Evolutionary conservation across 2,329 filamentous ascomycete species (phyloP), one percentile per base, ranked within the genome.

Genomic region (Cryphonectria japonica): DNA sequence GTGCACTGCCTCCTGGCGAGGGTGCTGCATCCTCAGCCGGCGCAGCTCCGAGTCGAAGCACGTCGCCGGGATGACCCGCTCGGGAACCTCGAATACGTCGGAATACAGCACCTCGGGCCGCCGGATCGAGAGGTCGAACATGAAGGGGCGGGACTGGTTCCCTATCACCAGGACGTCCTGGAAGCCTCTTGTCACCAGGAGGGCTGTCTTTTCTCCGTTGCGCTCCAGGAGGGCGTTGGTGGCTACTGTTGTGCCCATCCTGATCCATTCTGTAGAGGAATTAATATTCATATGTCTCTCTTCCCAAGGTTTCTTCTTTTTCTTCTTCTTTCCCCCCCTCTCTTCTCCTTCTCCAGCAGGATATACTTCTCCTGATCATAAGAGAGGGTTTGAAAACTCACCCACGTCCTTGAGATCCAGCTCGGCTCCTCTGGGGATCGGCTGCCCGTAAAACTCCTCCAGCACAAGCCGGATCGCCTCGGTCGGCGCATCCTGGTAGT

Each of bases 191-290:
- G 88, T 91, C 16, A 91, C 88, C 9, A 92, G 84, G 78, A 92
- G 84, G 3, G 88, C 89, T 75, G 90, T 89, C 69, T 85, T 84
- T 76, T 91, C 89, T 26, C 90, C 90, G 77, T 91, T 91, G 39
- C 89, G 80, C 76, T 92, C 89, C 2, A 92, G 79, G 61, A 92
- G 78, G 2, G 89, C 89, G 79, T 92, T 92, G 1, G 90, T 92
- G 1, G 90, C 89, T 6, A 92, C 89, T 0, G 89, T 92, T 2
- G 90, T 92, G 22, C 90, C 89, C 89, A 91, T 92, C 32, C 90
- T 87, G 77, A 72, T 65, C 57, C 66, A 70, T 64, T 62, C 64
- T 71, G 14, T 19, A 19, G 6, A 34, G 6, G 34, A 46, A 46
- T 46, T 6, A 46, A 46, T 46, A 46, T 6, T 6, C 3, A 19